These are phyloP conservation scores for Nigrospora sphaerica DNA, from an alignment of 2,329 filamentous ascomycete species.

Conservation along the genomic window DNA sequence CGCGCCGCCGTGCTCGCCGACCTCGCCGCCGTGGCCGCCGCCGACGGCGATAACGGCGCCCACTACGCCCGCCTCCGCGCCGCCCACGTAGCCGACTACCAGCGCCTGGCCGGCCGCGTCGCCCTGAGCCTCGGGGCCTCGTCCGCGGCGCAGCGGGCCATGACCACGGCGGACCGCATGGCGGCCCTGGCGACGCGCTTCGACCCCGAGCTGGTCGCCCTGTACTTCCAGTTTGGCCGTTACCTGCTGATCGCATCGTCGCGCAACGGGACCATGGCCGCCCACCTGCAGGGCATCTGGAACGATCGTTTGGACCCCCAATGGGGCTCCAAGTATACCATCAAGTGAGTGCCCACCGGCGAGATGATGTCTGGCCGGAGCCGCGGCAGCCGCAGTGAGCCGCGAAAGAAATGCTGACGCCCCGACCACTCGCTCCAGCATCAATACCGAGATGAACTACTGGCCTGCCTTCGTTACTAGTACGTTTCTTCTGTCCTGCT, in stretches of 20 bases:
- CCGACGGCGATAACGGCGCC: no score
- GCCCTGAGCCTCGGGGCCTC: slow-evolving; percentile 1
- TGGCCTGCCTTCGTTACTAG: no score
- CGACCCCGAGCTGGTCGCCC: slow-evolving; percentile 13
- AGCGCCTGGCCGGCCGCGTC: not conserved
- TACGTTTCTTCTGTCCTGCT: no score
- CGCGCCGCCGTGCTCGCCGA: not conserved
- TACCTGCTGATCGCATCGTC: slow-evolving; percentile 26
- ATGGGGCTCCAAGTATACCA: slow-evolving; percentile 34
- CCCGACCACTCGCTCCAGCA: no score
- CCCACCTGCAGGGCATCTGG: slow-evolving; percentile 38
- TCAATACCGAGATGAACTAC: no score
- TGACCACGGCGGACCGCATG: slow-evolving; percentile 1
- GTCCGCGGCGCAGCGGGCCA: slow-evolving; percentile 5
- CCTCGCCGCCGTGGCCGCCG: no score
- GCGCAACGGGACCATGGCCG: slow-evolving; percentile 24
- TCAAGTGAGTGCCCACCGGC: slow-evolving; percentile 31
- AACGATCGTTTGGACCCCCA: slow-evolving; percentile 29
- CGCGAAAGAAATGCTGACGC: no score
- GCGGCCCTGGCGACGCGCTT: slow-evolving; percentile 1
- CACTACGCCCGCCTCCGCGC: no score
- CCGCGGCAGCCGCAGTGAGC: no score
- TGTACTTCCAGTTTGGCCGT: slow-evolving; percentile 26
- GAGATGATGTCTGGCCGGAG: no score
- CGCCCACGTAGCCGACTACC: not conserved